Percentiles rank a stretch among this genome's conserved stretches.
phyloP scores from a whole-genome alignment of 1,284 basidiomycete genomes.

The Farysia itapuensis region DNA sequence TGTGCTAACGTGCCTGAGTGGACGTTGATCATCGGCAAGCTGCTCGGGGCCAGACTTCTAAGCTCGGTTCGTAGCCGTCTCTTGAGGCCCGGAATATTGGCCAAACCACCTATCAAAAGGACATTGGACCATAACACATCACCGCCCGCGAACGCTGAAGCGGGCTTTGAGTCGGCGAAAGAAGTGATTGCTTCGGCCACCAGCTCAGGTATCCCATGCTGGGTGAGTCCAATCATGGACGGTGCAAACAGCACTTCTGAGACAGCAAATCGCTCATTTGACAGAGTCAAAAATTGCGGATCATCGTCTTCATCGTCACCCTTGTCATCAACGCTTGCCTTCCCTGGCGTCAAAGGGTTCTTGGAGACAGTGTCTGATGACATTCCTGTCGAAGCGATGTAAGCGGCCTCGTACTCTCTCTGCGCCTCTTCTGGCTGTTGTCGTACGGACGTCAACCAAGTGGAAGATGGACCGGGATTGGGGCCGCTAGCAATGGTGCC shows the following conservation, averaged over 20 bases:
- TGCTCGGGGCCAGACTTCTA: no score
- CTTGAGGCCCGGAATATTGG: slow-evolving; percentile 68
- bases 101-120: slow-evolving; percentile 80
- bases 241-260: slow-evolving; percentile 77
- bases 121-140: slow-evolving; percentile 93
- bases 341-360: no score
- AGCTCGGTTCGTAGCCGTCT: slow-evolving; percentile 68
- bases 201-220: slow-evolving; percentile 74
- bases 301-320: slow-evolving; percentile 59
- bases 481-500: neutral
- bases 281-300: slow-evolving; percentile 81
- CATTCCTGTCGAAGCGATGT: no score
- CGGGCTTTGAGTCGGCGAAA: no score
- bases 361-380: no score
- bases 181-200: slow-evolving; percentile 74
- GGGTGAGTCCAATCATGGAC: slow-evolving; percentile 69
- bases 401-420: no score
- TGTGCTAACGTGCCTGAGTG: no score
- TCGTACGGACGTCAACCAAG: no score
- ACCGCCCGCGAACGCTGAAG: no score
- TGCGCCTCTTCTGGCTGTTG: no score
- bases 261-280: slow-evolving; percentile 83
- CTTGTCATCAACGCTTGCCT: neutral
- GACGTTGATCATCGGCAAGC: no score
- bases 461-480: neutral